These are phyloP conservation scores for Corchorus olitorius DNA, from an alignment of 345 rosid species.

Conservation along the genomic window DNA sequence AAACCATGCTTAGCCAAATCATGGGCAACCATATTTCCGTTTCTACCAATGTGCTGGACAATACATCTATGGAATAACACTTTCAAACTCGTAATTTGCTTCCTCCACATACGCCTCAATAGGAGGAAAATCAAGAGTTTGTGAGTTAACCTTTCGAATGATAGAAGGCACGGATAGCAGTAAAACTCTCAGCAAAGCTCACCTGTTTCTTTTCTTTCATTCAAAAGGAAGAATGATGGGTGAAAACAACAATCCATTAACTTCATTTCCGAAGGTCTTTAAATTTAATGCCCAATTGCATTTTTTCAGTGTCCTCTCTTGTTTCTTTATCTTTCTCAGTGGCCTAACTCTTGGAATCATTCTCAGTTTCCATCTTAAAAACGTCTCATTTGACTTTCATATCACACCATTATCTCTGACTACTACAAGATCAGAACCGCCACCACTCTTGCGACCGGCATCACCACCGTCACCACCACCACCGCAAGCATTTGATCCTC, in stretches of 20 bases:
- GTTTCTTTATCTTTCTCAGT: conserved; percentile 47
- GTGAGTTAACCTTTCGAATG: too few species aligned
- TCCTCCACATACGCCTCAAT: too few species aligned
- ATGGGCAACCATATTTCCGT: too few species aligned
- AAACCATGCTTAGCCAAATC: too few species aligned
- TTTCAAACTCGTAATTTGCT: too few species aligned
- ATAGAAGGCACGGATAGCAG: too few species aligned
- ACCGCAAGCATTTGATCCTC: background rate
- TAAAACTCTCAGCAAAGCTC: too few species aligned
- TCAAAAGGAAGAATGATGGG: conserved; percentile 30
- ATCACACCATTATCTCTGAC: conserved; percentile 29
- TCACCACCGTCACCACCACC: background rate
- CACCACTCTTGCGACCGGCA: background rate
- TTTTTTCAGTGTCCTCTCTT: conserved; percentile 42
- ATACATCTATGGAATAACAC: too few species aligned
- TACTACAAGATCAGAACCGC: conserved; percentile 19
- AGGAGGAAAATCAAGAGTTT: too few species aligned
- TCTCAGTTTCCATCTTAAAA: conserved; percentile 47
- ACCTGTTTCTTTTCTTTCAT: background rate
- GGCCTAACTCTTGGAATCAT: conserved; percentile 62
- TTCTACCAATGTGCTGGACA: too few species aligned
- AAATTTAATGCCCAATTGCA: conserved; percentile 48
- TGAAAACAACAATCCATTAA: conserved; percentile 34
- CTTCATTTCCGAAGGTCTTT: conserved; percentile 33
- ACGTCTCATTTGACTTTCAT: conserved; percentile 35